Base-by-base conservation (phyloP, 2,329 filamentous ascomycete species). In the Fusarium setosum region DNA sequence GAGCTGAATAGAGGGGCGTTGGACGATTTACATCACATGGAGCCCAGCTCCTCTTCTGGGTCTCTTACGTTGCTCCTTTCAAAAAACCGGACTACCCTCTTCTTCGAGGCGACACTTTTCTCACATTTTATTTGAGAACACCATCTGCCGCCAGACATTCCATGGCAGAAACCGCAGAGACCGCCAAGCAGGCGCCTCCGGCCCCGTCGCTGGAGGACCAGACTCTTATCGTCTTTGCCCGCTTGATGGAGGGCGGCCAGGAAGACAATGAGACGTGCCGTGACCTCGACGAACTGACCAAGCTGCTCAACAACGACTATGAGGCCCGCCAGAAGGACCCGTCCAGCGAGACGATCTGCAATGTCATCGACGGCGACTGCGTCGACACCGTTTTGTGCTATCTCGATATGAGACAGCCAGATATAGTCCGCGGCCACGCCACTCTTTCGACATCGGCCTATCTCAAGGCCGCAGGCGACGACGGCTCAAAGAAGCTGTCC, bases 221-320 rank as follows among this genome's bases (percentile, higher is more conserved):
- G 72, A 90, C 91, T 56, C 87, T 91, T 72, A 87, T 97, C 57
- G 89, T 95, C 69, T 88, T 97, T 68, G 94, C 94, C 21, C 91
- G 92, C 72, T 83, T 97, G 70, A 96, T 97, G 90, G 93, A 96
- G 75, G 93, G 93, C 41, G 94, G 93, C 52, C 88, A 94, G 71
- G 93, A 97, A 70, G 92, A 92, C 73, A 87, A 89, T 56, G 89
- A 92, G 68, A 91, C 87, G 12, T 89, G 86, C 70, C 78, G 78
- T 61, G 84, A 88, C 61, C 80, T 90, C 42, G 84, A 86, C 67
- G 77, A 79, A 55, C 83, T 90, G 53, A 88, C 88, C 41, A 86
- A 84, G 75, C 79, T 90, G 35, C 80, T 90, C 56, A 84, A 81
- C 70, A 81, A 87, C 34, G 87, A 90, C 62, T 77, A 80, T 53